Base-by-base conservation (phyloP, 768 basidiomycete genomes). In the Termitomyces sp. region DNA sequence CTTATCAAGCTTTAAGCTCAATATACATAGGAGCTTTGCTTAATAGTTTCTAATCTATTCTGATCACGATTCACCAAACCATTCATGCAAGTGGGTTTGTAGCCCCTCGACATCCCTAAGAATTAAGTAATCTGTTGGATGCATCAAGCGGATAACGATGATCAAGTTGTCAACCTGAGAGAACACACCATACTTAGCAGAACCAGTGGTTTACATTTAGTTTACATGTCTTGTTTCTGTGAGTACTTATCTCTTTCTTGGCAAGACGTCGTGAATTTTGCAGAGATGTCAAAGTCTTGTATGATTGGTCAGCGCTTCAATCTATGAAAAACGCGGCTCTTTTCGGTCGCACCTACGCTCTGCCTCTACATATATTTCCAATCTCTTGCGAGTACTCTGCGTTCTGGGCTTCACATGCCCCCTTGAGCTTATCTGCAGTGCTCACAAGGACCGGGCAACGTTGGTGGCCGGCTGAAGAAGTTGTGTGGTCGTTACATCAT, bases 301-400 rank as follows among this genome's bases (percentile, higher is more conserved):
- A 51, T 51, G 39, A 51, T 40, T 40, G 38, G 50, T 50, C 27
- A 50, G 50, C 50, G n/a, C n/a, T n/a, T n/a, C n/a, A n/a, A n/a
- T n/a, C n/a, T n/a, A n/a, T n/a, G n/a, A n/a, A n/a, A n/a, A n/a
- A n/a, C n/a, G n/a, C n/a, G n/a, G n/a, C n/a, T n/a, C n/a, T 31
- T 7, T 47, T 4, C 7, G n/a, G 18, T 40, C 20, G 23, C 1
- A 49, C 15, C 13, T 16, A 16, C 16, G n/a, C n/a, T 41, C 11
- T 27, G 27, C 40, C 2, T 31, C 40, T 31, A 15, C 32, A 20
- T 13, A 20, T 9, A 41, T 23, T 23, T n/a, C 10, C 15, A 32
- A 11, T 29, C 11, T 27, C 10, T 39, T 39, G 27, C 5, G 15
- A 5, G 7, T 31, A 27, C 36, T 41, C 22, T 35, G 23, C 32